These are phyloP conservation scores for Azolla pinnata DNA, from an alignment of 75 land plant species.

Conservation along the genomic window DNA sequence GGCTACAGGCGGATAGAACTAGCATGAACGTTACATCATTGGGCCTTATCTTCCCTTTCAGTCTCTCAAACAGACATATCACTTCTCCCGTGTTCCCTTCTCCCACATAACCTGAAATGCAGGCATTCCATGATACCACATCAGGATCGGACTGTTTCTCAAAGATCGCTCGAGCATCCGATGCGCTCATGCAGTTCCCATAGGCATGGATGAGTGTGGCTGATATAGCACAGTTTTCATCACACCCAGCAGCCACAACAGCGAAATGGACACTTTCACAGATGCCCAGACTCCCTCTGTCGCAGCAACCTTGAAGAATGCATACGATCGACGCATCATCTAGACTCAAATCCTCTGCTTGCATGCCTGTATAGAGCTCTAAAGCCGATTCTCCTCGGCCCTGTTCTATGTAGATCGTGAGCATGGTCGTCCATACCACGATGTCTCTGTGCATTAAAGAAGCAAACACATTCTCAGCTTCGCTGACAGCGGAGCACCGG, in stretches of 20 bases:
- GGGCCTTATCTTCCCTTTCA: too few relatives aligned
- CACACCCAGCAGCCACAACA: neutral
- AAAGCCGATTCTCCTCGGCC: slow-evolving; percentile 2
- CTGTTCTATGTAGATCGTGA: neutral
- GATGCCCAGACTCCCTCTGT: neutral
- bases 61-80: too few relatives aligned
- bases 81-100: too few relatives aligned
- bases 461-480: neutral
- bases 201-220: slow-evolving; percentile 38
- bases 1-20: too few relatives aligned
- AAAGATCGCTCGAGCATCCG: slow-evolving; percentile 28
- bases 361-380: slow-evolving; percentile 12
- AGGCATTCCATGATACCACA: slow-evolving; percentile 53
- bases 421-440: neutral
- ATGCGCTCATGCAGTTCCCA: slow-evolving; percentile 39
- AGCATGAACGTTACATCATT: too few relatives aligned
- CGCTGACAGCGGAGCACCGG: slow-evolving; percentile 4
- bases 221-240: neutral
- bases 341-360: neutral
- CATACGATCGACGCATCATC: neutral
- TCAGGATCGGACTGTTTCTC: slow-evolving; percentile 21
- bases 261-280: neutral
- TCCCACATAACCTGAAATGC: slow-evolving; percentile 39
- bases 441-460: neutral
- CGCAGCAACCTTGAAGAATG: neutral